These are phyloP conservation scores for Inga oerstediana DNA, from an alignment of 306 rosid genomes.

Conservation along the genomic window DNA sequence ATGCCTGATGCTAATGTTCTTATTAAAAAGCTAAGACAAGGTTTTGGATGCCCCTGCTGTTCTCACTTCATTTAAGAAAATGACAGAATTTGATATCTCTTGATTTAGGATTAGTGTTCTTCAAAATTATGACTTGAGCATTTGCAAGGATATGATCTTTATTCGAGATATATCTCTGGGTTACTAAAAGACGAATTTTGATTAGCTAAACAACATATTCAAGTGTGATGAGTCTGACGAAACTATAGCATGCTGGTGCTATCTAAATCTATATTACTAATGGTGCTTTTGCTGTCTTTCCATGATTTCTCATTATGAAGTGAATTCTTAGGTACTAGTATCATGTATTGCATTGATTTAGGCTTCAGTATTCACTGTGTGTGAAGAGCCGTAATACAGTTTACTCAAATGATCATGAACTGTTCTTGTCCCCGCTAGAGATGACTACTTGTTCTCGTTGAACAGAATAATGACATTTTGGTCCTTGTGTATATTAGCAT, in stretches of 20 bases:
- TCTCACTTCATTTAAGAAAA: not conserved
- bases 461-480: not conserved
- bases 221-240: not conserved
- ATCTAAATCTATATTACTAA: not conserved
- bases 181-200: constrained; percentile 7
- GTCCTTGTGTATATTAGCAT: not conserved
- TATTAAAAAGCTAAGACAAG: constrained; percentile 88
- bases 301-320: constrained; percentile 9
- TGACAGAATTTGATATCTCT: not conserved
- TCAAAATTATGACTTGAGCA: not conserved
- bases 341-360: constrained; percentile 7
- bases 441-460: not conserved
- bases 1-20: constrained; percentile 99
- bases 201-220: not conserved
- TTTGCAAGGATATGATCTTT: constrained; percentile 10
- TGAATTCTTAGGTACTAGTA: not conserved
- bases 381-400: not conserved
- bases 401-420: not conserved
- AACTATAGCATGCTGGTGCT: not conserved
- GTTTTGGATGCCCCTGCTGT: constrained; percentile 40
- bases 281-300: not conserved
- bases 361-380: not conserved
- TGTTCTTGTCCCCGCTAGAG: not conserved
- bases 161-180: constrained; percentile 9
- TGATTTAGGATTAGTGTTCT: not conserved